Base-by-base conservation (phyloP, 495 filamentous ascomycete genomes). In the Glutinoglossum americanum region DNA sequence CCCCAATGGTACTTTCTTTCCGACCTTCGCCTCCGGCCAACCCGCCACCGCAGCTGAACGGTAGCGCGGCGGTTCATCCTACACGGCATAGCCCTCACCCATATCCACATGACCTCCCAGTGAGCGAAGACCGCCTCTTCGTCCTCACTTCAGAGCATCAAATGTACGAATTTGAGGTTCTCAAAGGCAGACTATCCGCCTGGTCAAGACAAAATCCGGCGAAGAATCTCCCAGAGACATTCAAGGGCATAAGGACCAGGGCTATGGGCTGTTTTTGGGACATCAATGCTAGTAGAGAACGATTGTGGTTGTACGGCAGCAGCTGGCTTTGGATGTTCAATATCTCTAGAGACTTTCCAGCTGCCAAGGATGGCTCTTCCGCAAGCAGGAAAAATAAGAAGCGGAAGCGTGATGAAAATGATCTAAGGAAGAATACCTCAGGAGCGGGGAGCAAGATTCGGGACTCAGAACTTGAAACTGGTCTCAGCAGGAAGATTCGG, bases 311-410 rank as follows among this genome's bases (percentile, higher is more conserved):
- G 8, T 95, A 90, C 66, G 89, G 88, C 11, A 73, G 74, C 8
- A 79, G 77, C 0, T 96, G 88, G 78, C 65, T 99, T 56, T 94
- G 84, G 76, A 97, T 97, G 89, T 78, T 97, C 59, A 87, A 97
- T 67, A 64, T 94, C 5, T 76, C 76, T 6, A 76, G 77, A 56
- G 83, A 97, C 64, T 73, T 94, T 54, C 76, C 74, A 0, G 63
- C 70, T 1, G 60, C 64, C 5, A 67, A 68, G 7, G 66, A 70
- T 39, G 59, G 65, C 3, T 59, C 45, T 47, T 63, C 56, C 51
- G 9, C 63, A 60, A 61, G 32, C 60, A 13, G 17, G 21, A 44
- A 59, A 57, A n/a, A 56, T 51, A 48, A 54, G n/a, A 74, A 73
- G 58, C 70, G 70, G 48, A 76, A 78, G 66, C 70, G 74, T 30